Evolutionary conservation across 1,139 yeast species (phyloP).

Genomic region (Nakaseomyces sp.): DNA sequence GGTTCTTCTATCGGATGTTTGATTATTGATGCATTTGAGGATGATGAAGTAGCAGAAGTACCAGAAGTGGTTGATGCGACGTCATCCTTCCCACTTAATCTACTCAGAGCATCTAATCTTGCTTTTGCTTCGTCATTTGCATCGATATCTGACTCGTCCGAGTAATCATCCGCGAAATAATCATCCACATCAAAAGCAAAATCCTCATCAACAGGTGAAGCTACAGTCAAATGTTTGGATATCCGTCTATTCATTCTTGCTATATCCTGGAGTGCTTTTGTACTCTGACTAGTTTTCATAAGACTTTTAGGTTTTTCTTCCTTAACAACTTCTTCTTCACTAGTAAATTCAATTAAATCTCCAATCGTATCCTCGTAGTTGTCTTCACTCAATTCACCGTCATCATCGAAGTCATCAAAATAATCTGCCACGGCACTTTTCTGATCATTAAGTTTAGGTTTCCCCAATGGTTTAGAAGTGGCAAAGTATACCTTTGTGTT

Average conservation of each 20-base stretch:
- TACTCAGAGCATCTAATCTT: conserved; percentile 8
- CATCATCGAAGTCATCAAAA: conserved; percentile 78
- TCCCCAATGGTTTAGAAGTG: conserved; percentile 18
- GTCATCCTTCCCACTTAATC: conserved; percentile 6
- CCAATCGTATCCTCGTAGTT: conserved; percentile 16
- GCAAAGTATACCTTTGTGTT: conserved; percentile 17
- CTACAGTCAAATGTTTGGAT: conserved; percentile 3
- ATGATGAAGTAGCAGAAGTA: neutral
- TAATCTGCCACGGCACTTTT: conserved; percentile 50
- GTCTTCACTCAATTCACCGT: conserved; percentile 13
- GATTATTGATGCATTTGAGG: neutral
- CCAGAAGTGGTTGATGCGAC: neutral
- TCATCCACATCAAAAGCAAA: conserved; percentile 19
- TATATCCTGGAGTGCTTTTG: conserved; percentile 1
- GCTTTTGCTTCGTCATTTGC: conserved; percentile 6
- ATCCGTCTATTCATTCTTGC: conserved; percentile 3
- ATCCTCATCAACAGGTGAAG: conserved; percentile 9
- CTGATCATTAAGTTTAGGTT: conserved; percentile 50
- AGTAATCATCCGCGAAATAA: conserved; percentile 17
- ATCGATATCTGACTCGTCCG: conserved; percentile 14
- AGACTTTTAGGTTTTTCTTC: neutral
- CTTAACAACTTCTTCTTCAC: neutral
- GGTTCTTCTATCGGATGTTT: neutral
- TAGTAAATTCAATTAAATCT: neutral
- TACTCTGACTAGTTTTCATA: neutral